These are phyloP conservation scores for Sclerotiophoma versabilis DNA, from an alignment of 2,329 filamentous ascomycete species.

Conservation along the genomic window DNA sequence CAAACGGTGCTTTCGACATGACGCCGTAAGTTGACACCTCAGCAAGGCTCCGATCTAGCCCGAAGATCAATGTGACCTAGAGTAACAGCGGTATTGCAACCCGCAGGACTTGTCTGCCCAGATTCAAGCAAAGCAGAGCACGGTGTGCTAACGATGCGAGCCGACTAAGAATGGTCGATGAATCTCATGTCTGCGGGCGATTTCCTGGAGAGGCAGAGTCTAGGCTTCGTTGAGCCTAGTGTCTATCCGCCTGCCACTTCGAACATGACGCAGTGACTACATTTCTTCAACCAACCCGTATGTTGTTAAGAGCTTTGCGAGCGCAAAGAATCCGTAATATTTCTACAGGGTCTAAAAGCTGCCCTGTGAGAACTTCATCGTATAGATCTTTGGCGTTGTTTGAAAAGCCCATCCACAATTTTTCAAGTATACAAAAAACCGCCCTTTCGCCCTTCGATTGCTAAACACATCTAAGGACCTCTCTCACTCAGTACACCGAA, in stretches of 20 bases:
- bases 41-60: background rate
- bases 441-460: background rate
- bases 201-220: background rate
- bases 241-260: background rate
- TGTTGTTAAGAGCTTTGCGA: conserved; percentile 17
- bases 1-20: conserved; percentile 51
- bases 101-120: background rate
- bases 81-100: background rate
- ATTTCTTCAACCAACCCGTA: conserved; percentile 13
- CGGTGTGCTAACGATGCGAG: background rate
- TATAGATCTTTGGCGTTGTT: background rate
- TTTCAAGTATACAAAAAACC: conserved; percentile 19
- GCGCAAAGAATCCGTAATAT: background rate
- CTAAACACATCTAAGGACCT: background rate
- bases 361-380: background rate
- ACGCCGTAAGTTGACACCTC: background rate
- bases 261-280: conserved; percentile 13
- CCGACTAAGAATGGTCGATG: background rate
- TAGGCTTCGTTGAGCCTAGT: conserved; percentile 1
- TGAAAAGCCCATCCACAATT: conserved; percentile 4
- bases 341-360: background rate
- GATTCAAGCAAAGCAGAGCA: background rate
- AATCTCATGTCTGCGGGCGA: background rate
- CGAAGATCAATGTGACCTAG: background rate
- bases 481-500: background rate